Percentiles rank a stretch among this genome's conserved stretches.
These are phyloP conservation scores for Gymnopus androsaceus DNA, from an alignment of 1,284 basidiomycete species.

Conservation along the genomic window DNA sequence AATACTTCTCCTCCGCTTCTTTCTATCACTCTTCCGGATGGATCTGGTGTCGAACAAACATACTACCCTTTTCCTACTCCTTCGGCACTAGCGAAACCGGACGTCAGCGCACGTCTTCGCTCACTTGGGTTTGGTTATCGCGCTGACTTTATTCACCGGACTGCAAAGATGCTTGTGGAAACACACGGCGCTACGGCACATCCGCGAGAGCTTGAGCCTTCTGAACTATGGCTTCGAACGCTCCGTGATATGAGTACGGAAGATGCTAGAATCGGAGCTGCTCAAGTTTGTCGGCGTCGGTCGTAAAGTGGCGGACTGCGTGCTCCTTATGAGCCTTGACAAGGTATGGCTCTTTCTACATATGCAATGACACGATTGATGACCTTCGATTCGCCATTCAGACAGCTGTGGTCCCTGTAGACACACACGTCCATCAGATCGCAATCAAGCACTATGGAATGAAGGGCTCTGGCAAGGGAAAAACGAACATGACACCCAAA, in stretches of 20 bases:
- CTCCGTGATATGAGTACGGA: constrained; percentile 56
- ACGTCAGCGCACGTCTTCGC: constrained; percentile 72
- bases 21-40: constrained; percentile 48
- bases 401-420: constrained; percentile 86
- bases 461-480: constrained; percentile 52
- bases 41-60: constrained; percentile 25
- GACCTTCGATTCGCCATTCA: constrained; percentile 32
- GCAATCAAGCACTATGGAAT: constrained; percentile 82
- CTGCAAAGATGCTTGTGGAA: constrained; percentile 78
- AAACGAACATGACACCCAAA: constrained; percentile 73
- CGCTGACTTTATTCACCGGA: constrained; percentile 85
- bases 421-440: constrained; percentile 90
- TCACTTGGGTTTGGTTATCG: constrained; percentile 94
- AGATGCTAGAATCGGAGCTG: constrained; percentile 73
- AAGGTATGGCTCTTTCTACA: constrained; percentile 54
- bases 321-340: constrained; percentile 93
- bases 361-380: constrained; percentile 11
- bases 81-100: constrained; percentile 58
- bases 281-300: constrained; percentile 89
- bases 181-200: constrained; percentile 38
- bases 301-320: constrained; percentile 94
- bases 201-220: constrained; percentile 38
- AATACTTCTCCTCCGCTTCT: constrained; percentile 73
- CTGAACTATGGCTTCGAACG: constrained; percentile 62
- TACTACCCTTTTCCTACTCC: constrained; percentile 91